Evolutionary conservation across 208 protist species (phyloP), one percentile per base, ranked within the genome.

Genomic region (Acanthamoeba lenticulata): DNA sequence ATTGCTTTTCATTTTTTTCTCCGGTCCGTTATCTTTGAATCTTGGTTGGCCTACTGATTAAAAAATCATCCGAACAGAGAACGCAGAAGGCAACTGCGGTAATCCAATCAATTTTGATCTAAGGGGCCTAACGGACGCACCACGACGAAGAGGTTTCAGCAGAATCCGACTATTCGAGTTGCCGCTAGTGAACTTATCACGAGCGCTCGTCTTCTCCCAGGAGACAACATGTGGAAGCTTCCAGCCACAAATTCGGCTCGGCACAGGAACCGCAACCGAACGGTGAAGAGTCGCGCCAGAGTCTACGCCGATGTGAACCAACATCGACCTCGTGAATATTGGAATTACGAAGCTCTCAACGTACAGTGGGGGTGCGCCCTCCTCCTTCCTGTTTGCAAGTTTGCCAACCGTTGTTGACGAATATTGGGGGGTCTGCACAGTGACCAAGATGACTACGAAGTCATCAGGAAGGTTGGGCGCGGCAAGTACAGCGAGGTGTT

Each of bases 401-500:
- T 47, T 9, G 17, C 11, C 42, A 42, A 17, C n/a, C 9, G 9
- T 38, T 9, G n/a, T 34, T 90, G 6, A 15, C 72, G 40, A 21
- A 24, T 79, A 32, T 11, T 1, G 32, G 67, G 9, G 2, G 11
- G 36, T 6, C 24, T 81, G 17, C 38, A 90, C 15, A 90, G 85
- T 65, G 97, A 97, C 36, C 97, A 97, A 92, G 98, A 99, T 40
- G 97, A 99, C 45, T 99, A 99, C 96, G 98, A 99, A 94, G 97
- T 99, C 34, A 95, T 98, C 17, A 94, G 97, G 52, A 99, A 99
- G 95, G 97, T 99, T 40, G 99, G 99, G 7, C 96, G 97, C 6
- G 98, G 98, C 49, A 99, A 99, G 97, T 99, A 99, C 97, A 99
- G 98, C 69, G 99, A 99, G 96, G 99, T 99, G 4, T 99, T 99